A percentile compares a stretch with the other conserved stretches of the same genome.
These are phyloP conservation scores for Rubroboletus satanas DNA, from an alignment of 768 basidiomycete species.

Conservation along the genomic window DNA sequence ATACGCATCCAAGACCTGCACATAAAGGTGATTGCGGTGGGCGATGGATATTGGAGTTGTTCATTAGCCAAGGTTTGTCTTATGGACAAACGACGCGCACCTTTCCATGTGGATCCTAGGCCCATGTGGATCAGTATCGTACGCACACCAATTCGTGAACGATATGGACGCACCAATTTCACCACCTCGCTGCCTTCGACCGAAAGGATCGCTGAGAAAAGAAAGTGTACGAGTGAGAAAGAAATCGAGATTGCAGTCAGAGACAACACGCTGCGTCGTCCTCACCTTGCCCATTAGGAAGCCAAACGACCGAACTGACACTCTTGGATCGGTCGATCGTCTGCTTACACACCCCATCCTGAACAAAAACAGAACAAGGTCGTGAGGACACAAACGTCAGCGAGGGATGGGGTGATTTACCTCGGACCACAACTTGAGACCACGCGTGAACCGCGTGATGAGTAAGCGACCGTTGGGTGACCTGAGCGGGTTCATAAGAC, in stretches of 20 bases:
- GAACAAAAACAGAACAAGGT: not conserved
- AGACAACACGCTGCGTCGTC: not conserved
- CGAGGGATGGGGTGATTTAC: slow-evolving; percentile 16
- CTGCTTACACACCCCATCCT: slow-evolving; percentile 48
- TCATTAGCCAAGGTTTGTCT: not conserved
- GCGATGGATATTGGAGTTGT: not conserved
- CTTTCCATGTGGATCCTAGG: slow-evolving; percentile 41
- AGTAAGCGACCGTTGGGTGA: slow-evolving; percentile 45
- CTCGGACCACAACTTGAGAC: slow-evolving; percentile 51
- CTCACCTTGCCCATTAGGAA: slow-evolving; percentile 44
- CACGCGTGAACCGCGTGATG: slow-evolving; percentile 45
- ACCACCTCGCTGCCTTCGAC: slow-evolving; percentile 46
- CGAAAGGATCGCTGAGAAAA: slow-evolving; percentile 42
- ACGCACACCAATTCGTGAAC: not conserved
- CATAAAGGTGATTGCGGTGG: not conserved
- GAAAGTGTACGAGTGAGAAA: not conserved
- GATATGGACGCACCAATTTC: slow-evolving; percentile 36
- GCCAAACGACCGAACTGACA: slow-evolving; percentile 48
- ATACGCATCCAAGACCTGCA: slow-evolving; percentile 38
- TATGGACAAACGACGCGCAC: slow-evolving; percentile 13
- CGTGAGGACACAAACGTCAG: not conserved
- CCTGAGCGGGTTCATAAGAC: slow-evolving; percentile 24
- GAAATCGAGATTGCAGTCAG: not conserved
- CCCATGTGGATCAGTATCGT: not conserved
- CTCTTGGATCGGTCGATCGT: slow-evolving; percentile 45